Conservation (phyloP, 495 filamentous ascomycete genomes). For the Lasiosphaeria hispida region DNA sequence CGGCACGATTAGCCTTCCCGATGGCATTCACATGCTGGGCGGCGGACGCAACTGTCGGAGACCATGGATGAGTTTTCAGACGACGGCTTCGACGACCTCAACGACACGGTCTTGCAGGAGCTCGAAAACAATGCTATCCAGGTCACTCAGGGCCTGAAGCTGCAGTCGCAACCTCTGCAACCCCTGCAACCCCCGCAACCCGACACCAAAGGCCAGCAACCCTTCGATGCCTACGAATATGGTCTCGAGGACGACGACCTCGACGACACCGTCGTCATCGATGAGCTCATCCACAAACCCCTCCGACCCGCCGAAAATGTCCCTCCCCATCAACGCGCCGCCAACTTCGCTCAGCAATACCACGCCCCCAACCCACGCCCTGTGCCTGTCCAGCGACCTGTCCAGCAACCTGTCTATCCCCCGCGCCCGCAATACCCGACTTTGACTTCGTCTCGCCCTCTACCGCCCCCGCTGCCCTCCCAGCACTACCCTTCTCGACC, state of each 20-base stretch:
- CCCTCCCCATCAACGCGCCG: not conserved
- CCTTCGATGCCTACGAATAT: slow-evolving; percentile 12
- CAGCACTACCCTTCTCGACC: slow-evolving; percentile 25
- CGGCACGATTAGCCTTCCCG: not conserved
- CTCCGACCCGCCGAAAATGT: not conserved
- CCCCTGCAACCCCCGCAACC: not conserved
- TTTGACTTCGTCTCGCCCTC: slow-evolving; percentile 6
- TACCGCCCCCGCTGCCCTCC: slow-evolving; percentile 21
- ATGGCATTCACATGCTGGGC: slow-evolving; percentile 18
- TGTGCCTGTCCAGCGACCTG: too few relatives aligned
- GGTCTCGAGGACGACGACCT: slow-evolving; percentile 32
- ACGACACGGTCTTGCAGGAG: slow-evolving; percentile 41
- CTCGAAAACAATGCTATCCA: slow-evolving; percentile 50
- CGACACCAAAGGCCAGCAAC: not conserved
- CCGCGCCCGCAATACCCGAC: slow-evolving; percentile 17
- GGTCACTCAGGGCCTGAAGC: slow-evolving; percentile 42
- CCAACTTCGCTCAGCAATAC: slow-evolving; percentile 5
- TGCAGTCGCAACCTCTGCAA: slow-evolving; percentile 24
- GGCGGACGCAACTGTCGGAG: slow-evolving; percentile 10
- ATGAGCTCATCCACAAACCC: slow-evolving; percentile 17
- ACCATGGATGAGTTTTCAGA: slow-evolving; percentile 50
- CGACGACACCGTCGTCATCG: slow-evolving; percentile 31
- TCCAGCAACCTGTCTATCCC: not conserved
- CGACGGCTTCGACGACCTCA: slow-evolving; percentile 47
- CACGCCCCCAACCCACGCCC: too few relatives aligned